phyloP scores from a whole-genome alignment of 164 flowering plant genomes.

The Macadamia tetraphylla region DNA sequence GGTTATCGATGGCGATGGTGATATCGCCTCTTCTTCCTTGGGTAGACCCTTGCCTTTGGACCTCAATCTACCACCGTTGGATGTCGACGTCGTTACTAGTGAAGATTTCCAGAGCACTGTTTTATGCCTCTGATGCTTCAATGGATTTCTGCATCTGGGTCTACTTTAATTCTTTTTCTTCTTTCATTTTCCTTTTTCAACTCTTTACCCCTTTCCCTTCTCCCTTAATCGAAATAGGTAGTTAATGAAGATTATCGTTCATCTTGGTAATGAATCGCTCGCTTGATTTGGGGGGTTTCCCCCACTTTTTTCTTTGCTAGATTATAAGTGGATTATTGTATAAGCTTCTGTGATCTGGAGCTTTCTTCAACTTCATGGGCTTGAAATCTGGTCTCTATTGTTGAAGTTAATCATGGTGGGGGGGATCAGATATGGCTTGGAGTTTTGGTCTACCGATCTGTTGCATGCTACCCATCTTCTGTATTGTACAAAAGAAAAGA shows the following conservation, averaged over 20 bases:
- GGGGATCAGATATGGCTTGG: too few relatives aligned
- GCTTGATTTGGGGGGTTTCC: too few relatives aligned
- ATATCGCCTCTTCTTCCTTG: conserved; percentile 29
- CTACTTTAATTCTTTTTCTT: neutral
- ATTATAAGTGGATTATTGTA: conserved; percentile 12
- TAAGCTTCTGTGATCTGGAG: conserved; percentile 12
- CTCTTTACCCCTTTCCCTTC: neutral
- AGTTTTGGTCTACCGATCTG: too few relatives aligned
- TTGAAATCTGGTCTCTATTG: conserved; percentile 19
- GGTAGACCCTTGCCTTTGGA: conserved; percentile 49
- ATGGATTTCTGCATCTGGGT: conserved; percentile 6
- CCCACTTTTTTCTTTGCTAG: conserved; percentile 14
- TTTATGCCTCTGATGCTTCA: conserved; percentile 39
- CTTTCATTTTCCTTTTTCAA: too few relatives aligned
- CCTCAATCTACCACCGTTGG: conserved; percentile 35
- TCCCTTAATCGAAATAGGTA: conserved; percentile 7
- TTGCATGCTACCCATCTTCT: too few relatives aligned
- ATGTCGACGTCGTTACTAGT: conserved; percentile 18
- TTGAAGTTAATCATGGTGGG: conserved; percentile 10
- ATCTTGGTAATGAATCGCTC: neutral
- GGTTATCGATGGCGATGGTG: conserved; percentile 51
- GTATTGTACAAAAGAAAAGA: conserved; percentile 14
- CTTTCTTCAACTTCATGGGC: conserved; percentile 26
- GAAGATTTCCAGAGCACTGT: conserved; percentile 46
- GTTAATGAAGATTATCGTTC: conserved; percentile 1